Evolutionary conservation across 164 flowering plant species (phyloP), one percentile per base, ranked within the genome.

Genomic region (Annona cherimola): DNA sequence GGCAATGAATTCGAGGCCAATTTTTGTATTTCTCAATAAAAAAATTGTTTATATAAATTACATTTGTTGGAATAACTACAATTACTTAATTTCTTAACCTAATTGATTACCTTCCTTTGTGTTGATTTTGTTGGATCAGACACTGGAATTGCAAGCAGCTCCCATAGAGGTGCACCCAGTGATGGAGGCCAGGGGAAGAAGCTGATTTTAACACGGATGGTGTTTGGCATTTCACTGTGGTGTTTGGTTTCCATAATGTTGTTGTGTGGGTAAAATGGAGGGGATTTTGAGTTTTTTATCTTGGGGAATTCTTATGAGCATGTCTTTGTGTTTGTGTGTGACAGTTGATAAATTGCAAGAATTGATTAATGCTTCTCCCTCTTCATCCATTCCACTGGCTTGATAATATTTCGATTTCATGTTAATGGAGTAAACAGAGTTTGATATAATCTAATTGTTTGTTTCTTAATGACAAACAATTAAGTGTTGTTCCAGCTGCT

Each of bases 201-300:
- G 64, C 9, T 35, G 40, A 14, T 35, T 1, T 26, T 26, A 26
- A 61, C 40, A 6, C 11, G 26, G 64, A 61, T 20, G 40, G 14
- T 19, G 14, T 20, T 39, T 62, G 80, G 81, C 18, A 68, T 82
- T 71, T 59, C 76, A 11, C 9, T 79, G n/a, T 80, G 76, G 80
- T 69, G 76, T 64, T 77, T 77, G 46, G 55, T 77, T 42, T 61
- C 41, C 5, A 8, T 61, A 19, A 19, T 61, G 14, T 19, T 61
- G 40, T 6, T 61, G 64, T 11, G 64, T 3, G 26, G 64, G 14
- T 61, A 61, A 40, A 61, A 61, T 9, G 40, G 26, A 20, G 2
- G 57, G 9, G 14, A 50, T 50, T 26, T 26, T 26, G 35, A 26
- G 35, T 26, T 26, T 26, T 26, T 16, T 46, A 46, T 46, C 12